Conservation (phyloP, 495 filamentous ascomycete genomes). For the Daldinia decipiens region DNA sequence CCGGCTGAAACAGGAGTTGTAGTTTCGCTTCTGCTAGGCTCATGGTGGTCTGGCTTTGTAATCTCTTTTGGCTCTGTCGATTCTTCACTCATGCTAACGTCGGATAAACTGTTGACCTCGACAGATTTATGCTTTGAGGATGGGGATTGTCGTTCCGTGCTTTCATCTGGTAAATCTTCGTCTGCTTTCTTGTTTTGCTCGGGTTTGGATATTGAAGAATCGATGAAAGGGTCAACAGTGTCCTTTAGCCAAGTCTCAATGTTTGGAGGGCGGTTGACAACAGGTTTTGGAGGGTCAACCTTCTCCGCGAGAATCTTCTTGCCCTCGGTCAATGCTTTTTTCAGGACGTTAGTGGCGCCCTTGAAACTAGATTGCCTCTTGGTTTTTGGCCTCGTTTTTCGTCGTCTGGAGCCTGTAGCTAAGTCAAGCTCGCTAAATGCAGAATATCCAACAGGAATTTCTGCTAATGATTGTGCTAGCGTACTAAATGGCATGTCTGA, state of each 20-base stretch:
- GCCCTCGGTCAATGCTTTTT: constrained; percentile 63
- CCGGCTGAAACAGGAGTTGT: constrained; percentile 47
- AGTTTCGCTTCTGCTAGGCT: constrained; percentile 42
- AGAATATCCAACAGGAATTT: constrained; percentile 66
- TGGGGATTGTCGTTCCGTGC: constrained; percentile 24
- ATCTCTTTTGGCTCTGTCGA: constrained; percentile 19
- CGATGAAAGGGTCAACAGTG: constrained; percentile 78
- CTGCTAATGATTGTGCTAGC: constrained; percentile 59
- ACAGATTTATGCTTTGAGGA: constrained; percentile 31
- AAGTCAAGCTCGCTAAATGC: constrained; percentile 68
- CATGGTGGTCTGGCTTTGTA: constrained; percentile 38
- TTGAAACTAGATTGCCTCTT: constrained; percentile 60
- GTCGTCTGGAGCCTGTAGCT: constrained; percentile 56
- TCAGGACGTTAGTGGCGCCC: constrained; percentile 63
- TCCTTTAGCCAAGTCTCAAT: constrained; percentile 82
- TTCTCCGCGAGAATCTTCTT: constrained; percentile 65
- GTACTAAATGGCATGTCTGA: constrained; percentile 53
- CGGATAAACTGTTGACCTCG: constrained; percentile 17
- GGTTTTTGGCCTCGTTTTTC: constrained; percentile 54
- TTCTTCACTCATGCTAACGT: constrained; percentile 24
- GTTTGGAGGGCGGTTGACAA: constrained; percentile 61
- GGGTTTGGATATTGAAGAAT: constrained; percentile 54
- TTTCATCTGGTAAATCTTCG: constrained; percentile 43
- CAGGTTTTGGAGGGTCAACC: constrained; percentile 60
- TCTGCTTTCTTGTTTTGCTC: constrained; percentile 37